These are phyloP conservation scores for Cucurbita moschata DNA, from an alignment of 306 rosid genomes.

Conservation along the genomic window DNA sequence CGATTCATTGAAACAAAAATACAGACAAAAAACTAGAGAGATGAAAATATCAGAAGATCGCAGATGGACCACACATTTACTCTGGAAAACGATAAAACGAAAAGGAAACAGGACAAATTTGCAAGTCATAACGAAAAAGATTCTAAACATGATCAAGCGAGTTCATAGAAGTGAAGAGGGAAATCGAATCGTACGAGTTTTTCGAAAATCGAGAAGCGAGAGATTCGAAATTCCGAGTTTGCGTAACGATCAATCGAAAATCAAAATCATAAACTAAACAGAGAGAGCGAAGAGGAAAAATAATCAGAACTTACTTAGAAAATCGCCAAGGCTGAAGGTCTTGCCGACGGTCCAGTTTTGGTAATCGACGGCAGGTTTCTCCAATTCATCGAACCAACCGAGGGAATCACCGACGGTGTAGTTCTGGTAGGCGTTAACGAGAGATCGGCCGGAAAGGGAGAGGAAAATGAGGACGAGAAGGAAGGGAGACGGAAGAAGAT, in stretches of 20 bases:
- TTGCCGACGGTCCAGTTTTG: slow-evolving; percentile 61
- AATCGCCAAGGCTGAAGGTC: slow-evolving; percentile 74
- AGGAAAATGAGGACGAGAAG: neutral
- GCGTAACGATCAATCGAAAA: neutral
- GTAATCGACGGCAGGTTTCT: slow-evolving; percentile 42
- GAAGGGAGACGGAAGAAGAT: neutral
- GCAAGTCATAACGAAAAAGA: neutral
- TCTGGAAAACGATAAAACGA: neutral
- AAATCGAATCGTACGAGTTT: neutral
- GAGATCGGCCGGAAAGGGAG: slow-evolving; percentile 22
- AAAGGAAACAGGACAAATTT: neutral
- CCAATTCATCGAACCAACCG: slow-evolving; percentile 67
- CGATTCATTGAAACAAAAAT: neutral
- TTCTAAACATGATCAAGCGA: neutral
- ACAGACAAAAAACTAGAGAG: neutral
- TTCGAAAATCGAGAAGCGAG: neutral
- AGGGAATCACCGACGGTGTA: slow-evolving; percentile 81
- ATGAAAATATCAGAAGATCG: neutral
- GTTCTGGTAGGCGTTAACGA: slow-evolving; percentile 47
- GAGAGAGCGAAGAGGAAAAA: neutral
- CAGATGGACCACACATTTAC: neutral
- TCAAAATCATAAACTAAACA: neutral
- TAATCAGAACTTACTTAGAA: slow-evolving; percentile 42
- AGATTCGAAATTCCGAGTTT: neutral
- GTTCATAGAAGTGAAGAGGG: neutral